phyloP scores from a whole-genome alignment of 495 filamentous ascomycete species.

The Penicillium argentinense region DNA sequence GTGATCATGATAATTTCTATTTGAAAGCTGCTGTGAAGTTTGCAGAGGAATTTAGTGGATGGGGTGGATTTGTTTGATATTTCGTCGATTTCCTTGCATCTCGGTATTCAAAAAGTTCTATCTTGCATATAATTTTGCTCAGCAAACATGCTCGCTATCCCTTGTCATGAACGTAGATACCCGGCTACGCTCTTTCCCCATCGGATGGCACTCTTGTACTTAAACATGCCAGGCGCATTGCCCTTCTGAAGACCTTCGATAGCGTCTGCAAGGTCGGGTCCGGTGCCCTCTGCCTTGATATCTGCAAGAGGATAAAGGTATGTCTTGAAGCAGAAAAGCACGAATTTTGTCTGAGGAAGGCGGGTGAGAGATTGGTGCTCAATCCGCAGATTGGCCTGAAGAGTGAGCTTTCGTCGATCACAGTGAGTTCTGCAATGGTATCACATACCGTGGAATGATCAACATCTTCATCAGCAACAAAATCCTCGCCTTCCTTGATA shows the following conservation, averaged over 20 bases:
- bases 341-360: background rate
- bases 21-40: slow-evolving; percentile 78
- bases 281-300: background rate
- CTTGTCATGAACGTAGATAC: background rate
- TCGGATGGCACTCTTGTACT: background rate
- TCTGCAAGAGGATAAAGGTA: background rate
- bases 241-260: background rate
- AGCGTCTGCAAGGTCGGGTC: background rate
- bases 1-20: slow-evolving; percentile 74
- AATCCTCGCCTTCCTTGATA: background rate
- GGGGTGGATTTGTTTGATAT: slow-evolving; percentile 58
- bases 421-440: no score
- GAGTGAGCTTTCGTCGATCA: background rate
- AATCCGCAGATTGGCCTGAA: background rate
- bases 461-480: slow-evolving; percentile 1
- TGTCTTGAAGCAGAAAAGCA: background rate
- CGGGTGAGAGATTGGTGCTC: background rate
- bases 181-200: slow-evolving; percentile 1
- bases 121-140: no score
- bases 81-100: background rate
- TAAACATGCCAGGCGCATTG: background rate
- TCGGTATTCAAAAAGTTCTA: background rate
- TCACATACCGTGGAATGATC: background rate
- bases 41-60: slow-evolving; percentile 73
- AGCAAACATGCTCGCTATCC: no score